Evolutionary conservation across 1,284 basidiomycete genomes (phyloP), one percentile per base, ranked within the genome.

Genomic region (Cutaneotrichosporon mucoides): DNA sequence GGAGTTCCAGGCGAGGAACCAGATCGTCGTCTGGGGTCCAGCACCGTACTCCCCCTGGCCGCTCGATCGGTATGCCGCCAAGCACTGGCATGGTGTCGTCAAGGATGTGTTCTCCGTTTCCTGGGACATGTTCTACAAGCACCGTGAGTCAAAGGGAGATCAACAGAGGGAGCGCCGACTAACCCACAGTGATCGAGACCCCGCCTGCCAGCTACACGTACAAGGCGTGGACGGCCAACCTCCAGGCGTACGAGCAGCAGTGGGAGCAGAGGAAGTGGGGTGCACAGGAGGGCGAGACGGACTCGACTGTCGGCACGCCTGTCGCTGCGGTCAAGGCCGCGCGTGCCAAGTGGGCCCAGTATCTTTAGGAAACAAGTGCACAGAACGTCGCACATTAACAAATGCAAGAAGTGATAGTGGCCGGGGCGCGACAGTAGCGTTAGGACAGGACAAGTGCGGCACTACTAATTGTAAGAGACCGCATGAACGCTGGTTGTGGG

Each of bases 1-100:
- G 42, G 78, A 78, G 61, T 80, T 77, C 62, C 72, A 78, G 55
- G 78, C 81, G 11, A 73, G 80, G 37, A 81, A 81, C 66, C 80
- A 81, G 67, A 73, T 82, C 65, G 79, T 77, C 36, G 75, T 81
- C 37, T 82, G 81, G 80, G 81, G 81, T n/a, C 79, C 79, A 2
- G 70, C 80, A 67, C 79, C 78, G 67, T 75, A 75, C 59, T 79
- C 80, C 60, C 50, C 54, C 34, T 63, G 61, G 61, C 10, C 16
- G 9, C 57, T 63, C 6, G 51, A 63, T 52, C 54, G 57, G 3
- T 81, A 81, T 57, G 81, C 80, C 38, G 80, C 80, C 13, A 81
- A 82, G 61, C 78, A 80, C 63, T 81, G 80, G 80, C 75, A 75
- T 2, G 80, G 81, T 1, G 70, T 81, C 51, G 73, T 82, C 42